Base-by-base conservation (phyloP, 2,329 filamentous ascomycete genomes). In the Paecilomyces dactylethromorphus region DNA sequence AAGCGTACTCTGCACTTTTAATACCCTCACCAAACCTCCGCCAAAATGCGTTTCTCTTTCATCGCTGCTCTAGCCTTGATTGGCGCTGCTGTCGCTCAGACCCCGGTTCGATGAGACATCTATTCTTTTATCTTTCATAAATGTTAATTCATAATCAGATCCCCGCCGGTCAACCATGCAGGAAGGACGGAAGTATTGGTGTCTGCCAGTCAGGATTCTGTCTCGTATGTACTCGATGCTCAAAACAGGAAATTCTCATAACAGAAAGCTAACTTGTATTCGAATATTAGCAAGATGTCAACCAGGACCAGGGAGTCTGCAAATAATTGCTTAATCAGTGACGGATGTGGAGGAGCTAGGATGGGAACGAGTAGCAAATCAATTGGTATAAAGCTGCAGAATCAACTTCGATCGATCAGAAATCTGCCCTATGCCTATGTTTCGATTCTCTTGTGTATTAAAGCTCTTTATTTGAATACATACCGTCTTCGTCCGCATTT, bases 141-240 rank as follows among this genome's bases (percentile, higher is more conserved):
- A 15, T 39, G 35, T 13, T 39, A 39, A 39, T n/a, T 15, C 8
- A 39, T 39, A 18, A 39, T 45, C 45, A 60, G 60, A 56, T 62
- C 15, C 15, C 56, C 2, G 13, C 54, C 35, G 39, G 51, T 24
- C 35, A 53, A 12, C 56, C 60, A 15, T 62, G 60, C 56, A 60
- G 50, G 22, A 58, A 60, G 35, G 60, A 62, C 18, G 58, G 60
- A 18, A 58, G 24, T 39, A 57, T 61, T 57, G 59, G 59, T 15
- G 29, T 55, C 29, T 61, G 59, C 32, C 31, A 56, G 15, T 56
- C 53, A 11, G 59, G 58, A 15, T 56, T 56, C 58, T 62, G 60
- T 54, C 7, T 45, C 18, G 39, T 45, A 45, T 10, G 39, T 45
- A 45, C 11, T 45, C 6, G 21, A 5, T 33, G 13, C 13, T 45